These are phyloP conservation scores for Apodospora peruviana DNA, from an alignment of 495 filamentous ascomycete species.

Conservation along the genomic window DNA sequence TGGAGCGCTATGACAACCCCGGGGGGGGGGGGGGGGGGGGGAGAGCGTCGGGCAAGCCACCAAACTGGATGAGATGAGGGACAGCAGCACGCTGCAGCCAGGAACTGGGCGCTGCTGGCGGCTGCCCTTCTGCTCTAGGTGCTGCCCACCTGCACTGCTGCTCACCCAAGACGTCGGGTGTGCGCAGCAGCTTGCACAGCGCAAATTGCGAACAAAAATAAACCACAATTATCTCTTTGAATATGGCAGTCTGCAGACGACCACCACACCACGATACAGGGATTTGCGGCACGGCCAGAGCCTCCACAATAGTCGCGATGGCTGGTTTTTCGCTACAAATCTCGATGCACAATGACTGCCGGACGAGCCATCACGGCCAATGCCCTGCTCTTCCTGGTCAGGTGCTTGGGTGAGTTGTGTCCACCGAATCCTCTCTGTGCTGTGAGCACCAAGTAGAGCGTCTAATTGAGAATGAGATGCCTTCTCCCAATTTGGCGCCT, in stretches of 20 bases:
- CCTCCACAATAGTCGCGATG: conserved; percentile 16
- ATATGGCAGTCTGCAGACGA: conserved; percentile 15
- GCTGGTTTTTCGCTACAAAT: background rate
- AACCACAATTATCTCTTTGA: conserved; percentile 8
- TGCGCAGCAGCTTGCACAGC: conserved; percentile 25
- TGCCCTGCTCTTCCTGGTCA: too few species aligned
- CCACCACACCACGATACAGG: conserved; percentile 7
- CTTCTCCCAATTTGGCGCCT: conserved; percentile 9
- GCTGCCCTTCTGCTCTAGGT: conserved; percentile 6
- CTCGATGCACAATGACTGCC: conserved; percentile 4
- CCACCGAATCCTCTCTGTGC: too few species aligned
- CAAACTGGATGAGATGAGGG: conserved; percentile 1
- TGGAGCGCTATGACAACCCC: conserved; percentile 17
- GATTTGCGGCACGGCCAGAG: conserved; percentile 16
- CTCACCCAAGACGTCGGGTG: conserved; percentile 20
- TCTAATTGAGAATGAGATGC: too few species aligned
- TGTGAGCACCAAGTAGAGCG: too few species aligned
- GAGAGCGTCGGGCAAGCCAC: conserved; percentile 11
- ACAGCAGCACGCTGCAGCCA: conserved; percentile 1
- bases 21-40: too few species aligned
- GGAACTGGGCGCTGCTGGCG: conserved; percentile 11
- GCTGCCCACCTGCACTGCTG: background rate
- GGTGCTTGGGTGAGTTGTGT: too few species aligned
- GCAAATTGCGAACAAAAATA: conserved; percentile 28
- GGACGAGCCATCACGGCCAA: background rate